phyloP scores from a whole-genome alignment of 192 early-diverging fungal genomes.

The Kickxella alabastrina region DNA sequence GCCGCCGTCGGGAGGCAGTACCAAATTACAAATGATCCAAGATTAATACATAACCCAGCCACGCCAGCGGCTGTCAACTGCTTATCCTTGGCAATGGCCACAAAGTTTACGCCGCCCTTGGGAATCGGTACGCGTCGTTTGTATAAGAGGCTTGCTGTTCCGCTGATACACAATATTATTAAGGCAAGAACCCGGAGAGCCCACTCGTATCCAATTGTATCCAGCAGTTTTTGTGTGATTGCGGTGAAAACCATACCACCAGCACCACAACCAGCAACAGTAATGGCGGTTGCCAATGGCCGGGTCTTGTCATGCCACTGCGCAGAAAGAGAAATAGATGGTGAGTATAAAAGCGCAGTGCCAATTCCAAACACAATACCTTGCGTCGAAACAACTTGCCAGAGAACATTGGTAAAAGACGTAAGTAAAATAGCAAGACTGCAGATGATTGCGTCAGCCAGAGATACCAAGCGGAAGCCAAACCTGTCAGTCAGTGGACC shows the following conservation, averaged over 20 bases:
- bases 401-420: constrained; percentile 47
- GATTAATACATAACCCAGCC: too few species aligned
- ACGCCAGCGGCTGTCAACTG: too few species aligned
- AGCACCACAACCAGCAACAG: constrained; percentile 69
- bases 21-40: too few species aligned
- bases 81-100: too few species aligned
- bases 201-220: constrained; percentile 57
- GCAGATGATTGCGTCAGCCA: constrained; percentile 33
- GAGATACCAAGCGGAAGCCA: constrained; percentile 30
- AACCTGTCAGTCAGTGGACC: constrained; percentile 34
- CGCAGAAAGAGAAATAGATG: constrained; percentile 58
- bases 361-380: constrained; percentile 74
- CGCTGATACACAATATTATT: constrained; percentile 40
- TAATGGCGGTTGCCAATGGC: constrained; percentile 68
- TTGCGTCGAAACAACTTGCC: constrained; percentile 74
- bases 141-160: constrained; percentile 31
- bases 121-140: constrained; percentile 31
- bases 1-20: too few species aligned
- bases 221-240: constrained; percentile 58
- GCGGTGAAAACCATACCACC: constrained; percentile 68
- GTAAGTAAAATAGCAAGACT: constrained; percentile 33
- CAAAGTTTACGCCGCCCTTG: too few species aligned
- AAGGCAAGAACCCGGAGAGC: constrained; percentile 65
- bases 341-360: constrained; percentile 60
- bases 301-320: constrained; percentile 70